Base-by-base conservation (phyloP, 2,329 filamentous ascomycete genomes). In the Metarhizium rileyi region DNA sequence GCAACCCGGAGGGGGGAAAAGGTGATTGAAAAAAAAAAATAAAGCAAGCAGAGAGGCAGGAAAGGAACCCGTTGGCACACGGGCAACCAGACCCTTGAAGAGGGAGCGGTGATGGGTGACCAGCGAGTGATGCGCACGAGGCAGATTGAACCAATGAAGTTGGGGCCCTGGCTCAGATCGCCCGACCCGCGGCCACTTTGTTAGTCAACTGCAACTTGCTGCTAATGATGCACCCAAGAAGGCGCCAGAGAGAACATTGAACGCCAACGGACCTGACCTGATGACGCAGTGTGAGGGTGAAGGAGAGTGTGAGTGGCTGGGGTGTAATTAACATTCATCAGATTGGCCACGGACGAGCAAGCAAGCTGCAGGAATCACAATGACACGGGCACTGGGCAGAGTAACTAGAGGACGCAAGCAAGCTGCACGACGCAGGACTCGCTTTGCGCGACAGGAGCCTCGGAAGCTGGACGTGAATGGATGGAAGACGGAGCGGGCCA, bases 61-160 rank as follows among this genome's bases (percentile, higher is more conserved):
- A 49, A 46, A 45, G 38, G 40, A n/a, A 28, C 30, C 46, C 16
- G 45, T 40, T n/a, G 26, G 46, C 49, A 46, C 46, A 42, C 30
- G 23, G 23, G 49, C 38, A 41, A 18, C 20, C 45, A 23, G 44
- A 30, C 27, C 45, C 14, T 28, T 26, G 20, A 35, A 46, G 36
- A 48, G 50, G 12, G 22, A 48, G 50, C 55, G 51, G 53, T 49
- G 53, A 56, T 50, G 53, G 23, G 28, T n/a, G 46, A 46, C 27
- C n/a, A n/a, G n/a, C n/a, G 33, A 36, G 48, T 23, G 25, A 42
- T 25, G 38, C 20, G 36, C 20, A 27, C 33, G 42, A 35, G 43
- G n/a, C n/a, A n/a, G n/a, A n/a, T n/a, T n/a, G 47, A 47, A 41
- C 55, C 55, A 56, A 55, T 55, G 45, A 49, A 46, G 48, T 38